phyloP scores from a whole-genome alignment of 441 rosid genomes.

The Erysimum cheiri region DNA sequence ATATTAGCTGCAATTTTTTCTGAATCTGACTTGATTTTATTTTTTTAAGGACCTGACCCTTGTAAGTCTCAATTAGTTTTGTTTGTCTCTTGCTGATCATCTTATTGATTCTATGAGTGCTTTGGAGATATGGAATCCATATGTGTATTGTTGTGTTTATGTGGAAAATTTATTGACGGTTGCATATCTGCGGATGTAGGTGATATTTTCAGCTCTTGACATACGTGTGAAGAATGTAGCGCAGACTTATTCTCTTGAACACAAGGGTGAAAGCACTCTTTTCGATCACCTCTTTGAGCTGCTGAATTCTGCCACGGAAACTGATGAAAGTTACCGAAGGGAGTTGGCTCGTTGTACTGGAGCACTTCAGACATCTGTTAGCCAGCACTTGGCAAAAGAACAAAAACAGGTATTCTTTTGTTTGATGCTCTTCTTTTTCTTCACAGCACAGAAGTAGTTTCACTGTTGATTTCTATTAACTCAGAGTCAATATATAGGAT shows the following conservation, averaged over 20 bases:
- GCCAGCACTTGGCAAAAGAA: conserved; percentile 98
- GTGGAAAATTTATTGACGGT: conserved; percentile 28
- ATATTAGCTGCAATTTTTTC: conserved; percentile 13
- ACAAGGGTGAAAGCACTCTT: conserved; percentile 86
- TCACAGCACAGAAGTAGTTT: conserved; percentile 2
- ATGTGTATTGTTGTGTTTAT: conserved; percentile 14
- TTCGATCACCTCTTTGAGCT: conserved; percentile 88
- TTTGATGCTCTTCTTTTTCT: conserved; percentile 28
- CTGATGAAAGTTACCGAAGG: conserved; percentile 79
- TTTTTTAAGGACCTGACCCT: neutral
- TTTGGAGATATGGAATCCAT: conserved; percentile 3
- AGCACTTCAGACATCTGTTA: conserved; percentile 93
- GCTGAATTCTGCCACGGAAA: conserved; percentile 62
- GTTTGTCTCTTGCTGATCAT: neutral
- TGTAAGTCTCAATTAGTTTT: neutral
- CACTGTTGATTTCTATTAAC: conserved; percentile 20
- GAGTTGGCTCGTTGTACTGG: conserved; percentile 92
- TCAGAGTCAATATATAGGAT: conserved; percentile 6
- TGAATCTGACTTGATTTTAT: conserved; percentile 4
- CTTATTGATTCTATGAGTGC: conserved; percentile 25
- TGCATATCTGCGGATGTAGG: conserved; percentile 55
- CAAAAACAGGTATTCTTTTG: conserved; percentile 78
- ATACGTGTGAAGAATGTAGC: conserved; percentile 98
- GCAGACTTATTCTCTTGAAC: conserved; percentile 93
- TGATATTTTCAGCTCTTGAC: conserved; percentile 98